Percentiles rank a stretch among this genome's conserved stretches.
Conservation (phyloP, 1,139 yeast genomes). For the Geotrichum cucujoidarum region DNA sequence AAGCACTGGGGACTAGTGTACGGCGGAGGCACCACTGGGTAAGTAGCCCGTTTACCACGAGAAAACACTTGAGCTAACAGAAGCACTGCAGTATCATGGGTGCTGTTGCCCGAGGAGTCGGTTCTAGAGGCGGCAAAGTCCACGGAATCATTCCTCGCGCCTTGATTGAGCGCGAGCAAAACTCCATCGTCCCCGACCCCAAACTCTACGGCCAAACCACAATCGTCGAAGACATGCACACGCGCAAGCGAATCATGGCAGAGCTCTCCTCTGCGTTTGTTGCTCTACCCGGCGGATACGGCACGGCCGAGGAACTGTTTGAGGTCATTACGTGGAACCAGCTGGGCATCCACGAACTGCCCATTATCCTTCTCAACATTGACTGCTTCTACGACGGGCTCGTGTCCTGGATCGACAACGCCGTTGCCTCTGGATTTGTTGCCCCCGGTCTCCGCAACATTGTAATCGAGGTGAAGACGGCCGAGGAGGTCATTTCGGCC, state of each 20-base stretch:
- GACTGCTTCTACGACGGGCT: constrained; percentile 77
- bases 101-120: constrained; percentile 67
- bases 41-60: neutral
- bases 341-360: constrained; percentile 77
- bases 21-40: constrained; percentile 78
- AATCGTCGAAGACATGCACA: constrained; percentile 84
- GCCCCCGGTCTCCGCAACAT: constrained; percentile 63
- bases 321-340: constrained; percentile 91
- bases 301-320: constrained; percentile 84
- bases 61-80: neutral
- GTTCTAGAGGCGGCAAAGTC: constrained; percentile 64
- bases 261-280: constrained; percentile 81
- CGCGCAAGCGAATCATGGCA: constrained; percentile 83
- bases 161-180: constrained; percentile 67
- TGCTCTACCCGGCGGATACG: constrained; percentile 91
- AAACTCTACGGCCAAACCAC: constrained; percentile 73
- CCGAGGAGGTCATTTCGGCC: constrained; percentile 46
- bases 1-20: constrained; percentile 73
- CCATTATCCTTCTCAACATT: constrained; percentile 70
- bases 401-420: constrained; percentile 41
- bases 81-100: constrained; percentile 79
- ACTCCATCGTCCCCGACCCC: constrained; percentile 48
- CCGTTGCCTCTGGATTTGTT: constrained; percentile 59
- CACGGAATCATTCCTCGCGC: constrained; percentile 88
- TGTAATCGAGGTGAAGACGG: constrained; percentile 60